Evolutionary conservation across 2,329 filamentous ascomycete genomes (phyloP).

Genomic region (Simplicillium sp.): DNA sequence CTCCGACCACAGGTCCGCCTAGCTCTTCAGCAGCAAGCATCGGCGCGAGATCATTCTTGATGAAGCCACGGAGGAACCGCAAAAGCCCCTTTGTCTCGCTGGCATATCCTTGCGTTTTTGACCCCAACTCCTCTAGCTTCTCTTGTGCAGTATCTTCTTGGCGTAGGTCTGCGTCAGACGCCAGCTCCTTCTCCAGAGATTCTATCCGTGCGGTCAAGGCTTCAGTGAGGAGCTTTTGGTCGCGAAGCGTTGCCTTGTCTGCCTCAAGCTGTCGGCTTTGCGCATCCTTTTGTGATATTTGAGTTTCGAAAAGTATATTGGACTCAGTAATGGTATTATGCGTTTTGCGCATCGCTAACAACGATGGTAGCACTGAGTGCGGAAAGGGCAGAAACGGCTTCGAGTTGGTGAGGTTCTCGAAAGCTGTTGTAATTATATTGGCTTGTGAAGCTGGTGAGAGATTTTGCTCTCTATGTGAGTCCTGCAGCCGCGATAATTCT

Average conservation of each 20-base stretch:
- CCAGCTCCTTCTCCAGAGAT: conserved; percentile 46
- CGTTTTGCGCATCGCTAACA: conserved; percentile 62
- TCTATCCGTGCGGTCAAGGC: conserved; percentile 49
- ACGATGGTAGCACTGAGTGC: conserved; percentile 59
- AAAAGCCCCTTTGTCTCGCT: conserved; percentile 51
- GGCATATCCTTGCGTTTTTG: conserved; percentile 51
- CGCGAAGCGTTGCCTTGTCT: conserved; percentile 39
- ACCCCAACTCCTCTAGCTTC: conserved; percentile 49
- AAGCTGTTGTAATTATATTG: conserved; percentile 51
- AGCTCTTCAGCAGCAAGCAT: conserved; percentile 79
- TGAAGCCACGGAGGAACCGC: conserved; percentile 57
- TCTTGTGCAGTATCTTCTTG: conserved; percentile 54
- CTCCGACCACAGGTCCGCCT: conserved; percentile 73
- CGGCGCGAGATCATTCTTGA: conserved; percentile 58
- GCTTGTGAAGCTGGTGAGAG: conserved; percentile 20
- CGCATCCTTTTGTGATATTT: conserved; percentile 30
- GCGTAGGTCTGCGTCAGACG: conserved; percentile 46
- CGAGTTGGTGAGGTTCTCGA: conserved; percentile 50
- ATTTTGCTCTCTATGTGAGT: too few relatives aligned
- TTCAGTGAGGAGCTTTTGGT: conserved; percentile 45
- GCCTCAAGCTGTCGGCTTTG: conserved; percentile 37
- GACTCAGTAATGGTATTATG: conserved; percentile 56
- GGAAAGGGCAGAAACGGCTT: conserved; percentile 57
- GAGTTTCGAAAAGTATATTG: conserved; percentile 43
- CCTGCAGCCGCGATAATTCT: neutral